A percentile compares a stretch with the other conserved stretches of the same genome.
These are phyloP conservation scores for Cercospora sp. DNA, from an alignment of 2,329 filamentous ascomycete species.

Conservation along the genomic window DNA sequence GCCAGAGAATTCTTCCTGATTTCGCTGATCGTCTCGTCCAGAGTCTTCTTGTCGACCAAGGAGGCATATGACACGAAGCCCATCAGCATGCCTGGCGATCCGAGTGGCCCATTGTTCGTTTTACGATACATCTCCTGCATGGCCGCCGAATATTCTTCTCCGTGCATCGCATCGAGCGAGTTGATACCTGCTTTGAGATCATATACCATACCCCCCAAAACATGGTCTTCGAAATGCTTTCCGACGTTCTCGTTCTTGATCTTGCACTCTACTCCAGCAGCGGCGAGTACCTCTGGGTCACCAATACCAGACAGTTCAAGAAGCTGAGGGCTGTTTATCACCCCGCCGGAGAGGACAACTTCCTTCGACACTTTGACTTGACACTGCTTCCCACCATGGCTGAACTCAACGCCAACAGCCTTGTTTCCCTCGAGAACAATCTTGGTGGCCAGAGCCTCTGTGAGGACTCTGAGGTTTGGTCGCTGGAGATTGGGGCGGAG, in stretches of 20 bases:
- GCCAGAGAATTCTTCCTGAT: conserved; percentile 39
- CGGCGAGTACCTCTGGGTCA: conserved; percentile 49
- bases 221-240: conserved; percentile 53
- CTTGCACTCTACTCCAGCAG: conserved; percentile 50
- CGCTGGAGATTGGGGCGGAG: conserved; percentile 35
- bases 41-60: conserved; percentile 33
- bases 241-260: conserved; percentile 56
- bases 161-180: conserved; percentile 40
- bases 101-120: conserved; percentile 38
- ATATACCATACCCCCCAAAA: conserved; percentile 36
- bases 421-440: conserved; percentile 34
- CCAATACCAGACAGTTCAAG: conserved; percentile 58
- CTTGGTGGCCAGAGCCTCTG: conserved; percentile 34
- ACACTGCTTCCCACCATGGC: conserved; percentile 40
- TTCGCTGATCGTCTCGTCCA: conserved; percentile 36
- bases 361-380: conserved; percentile 44
- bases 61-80: conserved; percentile 39
- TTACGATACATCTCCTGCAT: conserved; percentile 39
- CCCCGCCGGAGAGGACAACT: conserved; percentile 46
- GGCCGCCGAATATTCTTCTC: conserved; percentile 39
- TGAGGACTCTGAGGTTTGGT: conserved; percentile 37
- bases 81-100: conserved; percentile 41
- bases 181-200: conserved; percentile 35
- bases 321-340: conserved; percentile 55
- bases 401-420: conserved; percentile 45